Percentiles rank a stretch among this genome's conserved stretches.
Conservation (phyloP, 148 eudicot genomes). For the Spergularia bocconei region DNA sequence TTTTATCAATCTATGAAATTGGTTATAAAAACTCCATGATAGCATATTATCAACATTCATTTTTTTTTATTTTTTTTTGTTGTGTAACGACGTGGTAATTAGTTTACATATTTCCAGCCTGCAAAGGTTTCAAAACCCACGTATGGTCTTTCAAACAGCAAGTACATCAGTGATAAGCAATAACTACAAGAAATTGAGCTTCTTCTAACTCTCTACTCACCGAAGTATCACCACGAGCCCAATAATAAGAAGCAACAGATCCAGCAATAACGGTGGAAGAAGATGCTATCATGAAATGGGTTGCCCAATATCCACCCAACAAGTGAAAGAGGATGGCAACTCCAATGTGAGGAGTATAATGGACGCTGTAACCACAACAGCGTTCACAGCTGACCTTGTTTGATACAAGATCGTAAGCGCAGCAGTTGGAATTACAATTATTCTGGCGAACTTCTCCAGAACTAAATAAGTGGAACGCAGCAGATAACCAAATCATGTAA, state of each 20-base stretch:
- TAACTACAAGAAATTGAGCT: neutral
- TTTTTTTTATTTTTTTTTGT: too few species aligned
- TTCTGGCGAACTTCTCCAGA: conserved; percentile 82
- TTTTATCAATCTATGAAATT: too few species aligned
- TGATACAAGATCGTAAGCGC: conserved; percentile 78
- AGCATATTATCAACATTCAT: too few species aligned
- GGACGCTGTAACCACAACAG: conserved; percentile 84
- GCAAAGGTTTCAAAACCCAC: neutral
- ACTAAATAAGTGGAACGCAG: conserved; percentile 81
- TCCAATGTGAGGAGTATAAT: conserved; percentile 81
- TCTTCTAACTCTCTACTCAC: conserved; percentile 40
- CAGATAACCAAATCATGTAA: conserved; percentile 90
- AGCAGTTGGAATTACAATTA: conserved; percentile 71
- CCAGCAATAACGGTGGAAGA: conserved; percentile 95
- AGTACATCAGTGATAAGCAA: neutral
- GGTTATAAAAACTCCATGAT: too few species aligned
- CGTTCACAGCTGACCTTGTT: conserved; percentile 76
- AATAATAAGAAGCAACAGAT: conserved; percentile 97
- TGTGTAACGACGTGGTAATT: too few species aligned
- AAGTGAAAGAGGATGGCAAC: conserved; percentile 82
- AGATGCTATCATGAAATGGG: conserved; percentile 72
- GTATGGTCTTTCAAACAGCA: neutral
- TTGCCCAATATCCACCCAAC: conserved; percentile 94
- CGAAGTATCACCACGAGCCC: conserved; percentile 83
- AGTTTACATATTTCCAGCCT: neutral